A percentile compares a stretch with the other conserved stretches of the same genome.
phyloP scores from a whole-genome alignment of 306 rosid genomes.

The Casuarina cunninghamiana region DNA sequence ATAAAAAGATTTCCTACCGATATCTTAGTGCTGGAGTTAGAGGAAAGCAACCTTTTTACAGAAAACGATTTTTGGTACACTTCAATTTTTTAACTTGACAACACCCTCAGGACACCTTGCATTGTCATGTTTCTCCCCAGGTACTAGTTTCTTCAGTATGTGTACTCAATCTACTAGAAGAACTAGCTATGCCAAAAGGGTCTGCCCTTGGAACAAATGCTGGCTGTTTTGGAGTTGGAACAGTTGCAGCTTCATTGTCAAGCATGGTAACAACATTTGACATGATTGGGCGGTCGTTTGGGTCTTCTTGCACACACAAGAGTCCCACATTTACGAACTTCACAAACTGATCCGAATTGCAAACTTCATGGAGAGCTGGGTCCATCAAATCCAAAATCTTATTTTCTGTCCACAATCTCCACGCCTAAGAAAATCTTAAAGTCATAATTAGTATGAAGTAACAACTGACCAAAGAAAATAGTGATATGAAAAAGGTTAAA shows the following conservation, averaged over 20 bases:
- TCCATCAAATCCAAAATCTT: constrained; percentile 48
- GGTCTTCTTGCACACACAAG: constrained; percentile 56
- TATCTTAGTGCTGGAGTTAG: no score
- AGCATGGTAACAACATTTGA: constrained; percentile 44
- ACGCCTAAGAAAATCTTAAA: constrained; percentile 33
- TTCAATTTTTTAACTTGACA: no score
- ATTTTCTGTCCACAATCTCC: constrained; percentile 51
- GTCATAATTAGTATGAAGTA: background rate
- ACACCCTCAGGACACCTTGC: background rate
- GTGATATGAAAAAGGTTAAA: background rate
- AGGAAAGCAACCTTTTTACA: no score
- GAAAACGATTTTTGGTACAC: no score
- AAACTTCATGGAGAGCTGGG: constrained; percentile 27
- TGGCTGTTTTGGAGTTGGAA: constrained; percentile 47
- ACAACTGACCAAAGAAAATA: background rate
- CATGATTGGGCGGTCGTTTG: constrained; percentile 49
- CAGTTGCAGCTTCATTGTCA: constrained; percentile 30
- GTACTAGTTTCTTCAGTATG: constrained; percentile 16
- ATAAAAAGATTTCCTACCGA: no score
- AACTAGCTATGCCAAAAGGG: constrained; percentile 28
- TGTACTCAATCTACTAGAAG: constrained; percentile 34
- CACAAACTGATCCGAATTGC: constrained; percentile 22
- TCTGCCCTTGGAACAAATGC: constrained; percentile 31
- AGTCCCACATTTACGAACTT: constrained; percentile 45
- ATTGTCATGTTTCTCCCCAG: constrained; percentile 37